phyloP scores from a whole-genome alignment of 2,329 filamentous ascomycete genomes.

The Proliferodiscus dingleyae region DNA sequence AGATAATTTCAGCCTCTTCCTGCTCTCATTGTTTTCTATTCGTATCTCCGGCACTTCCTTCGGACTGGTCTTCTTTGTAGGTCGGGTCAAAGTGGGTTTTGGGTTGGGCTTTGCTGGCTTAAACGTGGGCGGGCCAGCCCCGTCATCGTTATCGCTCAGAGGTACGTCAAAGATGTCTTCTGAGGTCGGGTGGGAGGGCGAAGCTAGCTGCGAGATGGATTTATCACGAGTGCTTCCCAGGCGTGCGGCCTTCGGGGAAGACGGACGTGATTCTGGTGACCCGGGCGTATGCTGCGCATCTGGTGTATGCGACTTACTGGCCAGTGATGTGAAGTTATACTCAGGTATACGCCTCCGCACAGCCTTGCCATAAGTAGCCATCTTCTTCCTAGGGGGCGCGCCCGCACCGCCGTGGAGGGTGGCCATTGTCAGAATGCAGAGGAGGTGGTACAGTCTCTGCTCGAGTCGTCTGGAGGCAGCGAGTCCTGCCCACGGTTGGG shows the following conservation, averaged over 20 bases:
- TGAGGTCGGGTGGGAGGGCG: slow-evolving; percentile 1
- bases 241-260: slow-evolving; percentile 4
- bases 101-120: slow-evolving; percentile 14
- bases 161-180: slow-evolving; percentile 20
- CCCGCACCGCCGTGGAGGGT: slow-evolving; percentile 20
- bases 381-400: slow-evolving; percentile 28
- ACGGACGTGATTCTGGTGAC: slow-evolving; percentile 1
- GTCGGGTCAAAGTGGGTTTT: slow-evolving; percentile 2
- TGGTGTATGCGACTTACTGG: slow-evolving; percentile 19
- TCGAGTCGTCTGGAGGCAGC: too few relatives aligned
- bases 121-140: slow-evolving; percentile 4
- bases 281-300: slow-evolving; percentile 7
- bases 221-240: slow-evolving; percentile 5
- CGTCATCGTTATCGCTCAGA: slow-evolving; percentile 20
- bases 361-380: slow-evolving; percentile 32
- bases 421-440: slow-evolving; percentile 21
- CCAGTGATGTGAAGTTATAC: slow-evolving; percentile 19
- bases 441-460: not conserved
- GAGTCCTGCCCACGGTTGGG: too few relatives aligned
- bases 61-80: slow-evolving; percentile 4
- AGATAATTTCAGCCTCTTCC: slow-evolving; percentile 27
- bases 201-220: slow-evolving; percentile 7
- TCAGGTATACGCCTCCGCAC: slow-evolving; percentile 27
- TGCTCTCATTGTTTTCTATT: slow-evolving; percentile 16
- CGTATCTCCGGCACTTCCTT: slow-evolving; percentile 8